Conservation (phyloP, 202 grass and related monocot species). For the Panicum virgatum region DNA sequence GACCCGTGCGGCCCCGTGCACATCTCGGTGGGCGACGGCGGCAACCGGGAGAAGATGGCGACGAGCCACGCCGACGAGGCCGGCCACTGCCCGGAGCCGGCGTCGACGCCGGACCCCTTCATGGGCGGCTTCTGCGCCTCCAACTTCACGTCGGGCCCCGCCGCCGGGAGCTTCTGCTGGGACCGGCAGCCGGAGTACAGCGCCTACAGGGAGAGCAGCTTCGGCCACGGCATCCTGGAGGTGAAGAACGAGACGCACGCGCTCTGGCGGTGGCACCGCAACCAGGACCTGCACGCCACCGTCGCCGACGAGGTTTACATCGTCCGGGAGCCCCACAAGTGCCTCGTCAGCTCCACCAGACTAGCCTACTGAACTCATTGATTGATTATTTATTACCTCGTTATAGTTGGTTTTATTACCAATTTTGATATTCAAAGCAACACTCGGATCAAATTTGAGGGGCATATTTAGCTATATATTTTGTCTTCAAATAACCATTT, state of each 20-base stretch:
- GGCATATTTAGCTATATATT: too few species aligned
- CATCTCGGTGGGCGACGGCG: conserved; percentile 76
- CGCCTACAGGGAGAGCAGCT: conserved; percentile 83
- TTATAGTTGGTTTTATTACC: too few species aligned
- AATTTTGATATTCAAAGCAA: too few species aligned
- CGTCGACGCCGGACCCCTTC: conserved; percentile 50
- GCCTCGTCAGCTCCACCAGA: conserved; percentile 18
- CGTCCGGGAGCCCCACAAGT: conserved; percentile 63
- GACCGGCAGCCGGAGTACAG: conserved; percentile 76
- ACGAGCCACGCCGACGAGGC: conserved; percentile 67
- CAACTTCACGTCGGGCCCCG: conserved; percentile 75
- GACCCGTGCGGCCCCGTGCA: conserved; percentile 76
- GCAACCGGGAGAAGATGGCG: conserved; percentile 89
- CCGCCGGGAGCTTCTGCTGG: conserved; percentile 74
- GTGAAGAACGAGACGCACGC: conserved; percentile 88
- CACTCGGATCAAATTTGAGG: too few species aligned
- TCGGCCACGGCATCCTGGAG: conserved; percentile 89
- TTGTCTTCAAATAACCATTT: too few species aligned
- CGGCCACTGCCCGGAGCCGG: conserved; percentile 54
- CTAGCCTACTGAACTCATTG: background rate
- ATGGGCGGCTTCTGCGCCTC: conserved; percentile 69
- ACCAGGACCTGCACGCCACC: conserved; percentile 57
- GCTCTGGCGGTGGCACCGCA: conserved; percentile 86
- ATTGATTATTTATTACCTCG: background rate
- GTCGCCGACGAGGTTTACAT: conserved; percentile 70